Percentiles rank a stretch among this genome's conserved stretches.
These are phyloP conservation scores for Candida nanaspora DNA, from an alignment of 805 yeast species.

Conservation along the genomic window DNA sequence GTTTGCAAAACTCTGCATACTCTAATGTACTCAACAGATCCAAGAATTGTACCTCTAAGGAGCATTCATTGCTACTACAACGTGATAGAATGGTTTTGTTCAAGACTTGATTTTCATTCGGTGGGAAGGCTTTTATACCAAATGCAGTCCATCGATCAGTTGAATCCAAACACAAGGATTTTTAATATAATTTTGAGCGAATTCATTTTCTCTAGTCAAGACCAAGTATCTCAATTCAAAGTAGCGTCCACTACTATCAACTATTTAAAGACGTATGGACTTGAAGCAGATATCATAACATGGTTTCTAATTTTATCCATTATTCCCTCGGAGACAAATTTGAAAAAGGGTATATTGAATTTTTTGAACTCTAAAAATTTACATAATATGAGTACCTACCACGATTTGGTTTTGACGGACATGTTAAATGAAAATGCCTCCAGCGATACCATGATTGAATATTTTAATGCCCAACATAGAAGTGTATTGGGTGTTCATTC, in stretches of 20 bases:
- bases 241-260: constrained; percentile 10
- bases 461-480: constrained; percentile 1
- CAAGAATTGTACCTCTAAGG: constrained; percentile 20
- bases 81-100: constrained; percentile 30
- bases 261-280: constrained; percentile 6
- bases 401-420: constrained; percentile 12
- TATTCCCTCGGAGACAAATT: constrained; percentile 9
- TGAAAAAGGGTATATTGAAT: constrained; percentile 8
- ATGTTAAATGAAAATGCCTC: constrained; percentile 7
- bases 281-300: constrained; percentile 14
- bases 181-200: constrained; percentile 17
- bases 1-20: constrained; percentile 9
- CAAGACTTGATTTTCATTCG: constrained; percentile 31
- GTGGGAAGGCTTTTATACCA: constrained; percentile 33
- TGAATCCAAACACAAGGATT: constrained; percentile 13
- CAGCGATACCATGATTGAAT: constrained; percentile 7
- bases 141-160: constrained; percentile 19
- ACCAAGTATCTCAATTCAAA: constrained; percentile 9
- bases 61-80: constrained; percentile 28
- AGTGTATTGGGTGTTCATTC: constrained; percentile 1
- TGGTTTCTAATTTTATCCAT: constrained; percentile 14
- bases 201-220: constrained; percentile 6
- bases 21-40: constrained; percentile 5
- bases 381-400: constrained; percentile 5
- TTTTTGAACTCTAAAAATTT: constrained; percentile 3